These are phyloP conservation scores for Buddleja alternifolia DNA, from an alignment of 257 asterid species.

Conservation along the genomic window DNA sequence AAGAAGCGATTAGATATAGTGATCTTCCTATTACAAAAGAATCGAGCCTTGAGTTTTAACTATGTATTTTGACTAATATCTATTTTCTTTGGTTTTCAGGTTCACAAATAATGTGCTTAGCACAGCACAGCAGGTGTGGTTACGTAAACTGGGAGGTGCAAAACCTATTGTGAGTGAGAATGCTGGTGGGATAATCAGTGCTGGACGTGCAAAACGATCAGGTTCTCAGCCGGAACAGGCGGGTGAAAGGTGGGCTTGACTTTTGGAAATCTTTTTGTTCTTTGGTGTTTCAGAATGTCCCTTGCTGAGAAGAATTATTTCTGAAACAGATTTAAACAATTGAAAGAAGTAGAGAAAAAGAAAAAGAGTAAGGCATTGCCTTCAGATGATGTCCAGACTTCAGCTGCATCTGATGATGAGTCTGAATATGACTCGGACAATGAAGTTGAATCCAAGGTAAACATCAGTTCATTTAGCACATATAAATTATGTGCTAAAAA, in stretches of 20 bases:
- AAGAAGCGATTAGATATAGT: no score
- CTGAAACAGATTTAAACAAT: conserved; percentile 70
- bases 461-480: conserved; percentile 24
- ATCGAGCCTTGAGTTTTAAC: no score
- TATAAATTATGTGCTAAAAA: conserved; percentile 15
- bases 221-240: conserved; percentile 54
- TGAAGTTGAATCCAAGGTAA: conserved; percentile 67
- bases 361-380: conserved; percentile 60
- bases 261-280: conserved; percentile 8
- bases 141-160: conserved; percentile 96
- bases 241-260: conserved; percentile 80
- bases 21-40: no score
- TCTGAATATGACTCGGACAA: conserved; percentile 56
- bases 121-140: conserved; percentile 97
- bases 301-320: conserved; percentile 34
- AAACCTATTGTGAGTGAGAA: conserved; percentile 81
- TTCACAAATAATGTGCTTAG: conserved; percentile 92
- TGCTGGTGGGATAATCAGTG: conserved; percentile 93
- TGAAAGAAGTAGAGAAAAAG: conserved; percentile 79
- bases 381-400: conserved; percentile 47
- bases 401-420: conserved; percentile 57
- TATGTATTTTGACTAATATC: no score
- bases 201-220: conserved; percentile 93
- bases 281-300: conserved; percentile 24
- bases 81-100: conserved; percentile 43